A percentile compares a stretch with the other conserved stretches of the same genome.
Conservation (phyloP, 441 rosid species). For the Pelargonium citronellum region DNA sequence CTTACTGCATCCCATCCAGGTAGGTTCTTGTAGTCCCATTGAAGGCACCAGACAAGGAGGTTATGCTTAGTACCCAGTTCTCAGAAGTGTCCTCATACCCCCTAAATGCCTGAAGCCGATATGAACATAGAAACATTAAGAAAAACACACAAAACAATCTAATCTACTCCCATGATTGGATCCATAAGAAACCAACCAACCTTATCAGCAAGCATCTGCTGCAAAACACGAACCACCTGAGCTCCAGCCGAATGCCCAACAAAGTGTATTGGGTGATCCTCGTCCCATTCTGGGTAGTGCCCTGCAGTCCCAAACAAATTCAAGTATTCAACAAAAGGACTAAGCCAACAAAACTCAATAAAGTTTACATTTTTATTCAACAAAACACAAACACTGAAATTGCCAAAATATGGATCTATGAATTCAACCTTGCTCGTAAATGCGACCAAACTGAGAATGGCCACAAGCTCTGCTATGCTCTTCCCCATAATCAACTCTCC, state of each 20-base stretch:
- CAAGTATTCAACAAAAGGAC: slow-evolving; percentile 14
- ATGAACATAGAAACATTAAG: not conserved
- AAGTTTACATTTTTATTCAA: not conserved
- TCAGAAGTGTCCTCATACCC: slow-evolving; percentile 75
- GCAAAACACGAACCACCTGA: slow-evolving; percentile 83
- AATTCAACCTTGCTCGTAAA: slow-evolving; percentile 53
- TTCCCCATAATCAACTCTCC: slow-evolving; percentile 83
- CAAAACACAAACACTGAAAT: not conserved
- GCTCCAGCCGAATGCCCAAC: slow-evolving; percentile 98
- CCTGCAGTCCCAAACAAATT: slow-evolving; percentile 37
- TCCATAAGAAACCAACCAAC: slow-evolving; percentile 30
- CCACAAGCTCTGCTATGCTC: slow-evolving; percentile 84
- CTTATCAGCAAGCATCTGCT: slow-evolving; percentile 97
- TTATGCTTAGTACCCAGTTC: slow-evolving; percentile 83
- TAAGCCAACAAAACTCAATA: not conserved
- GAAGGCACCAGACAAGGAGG: slow-evolving; percentile 88
- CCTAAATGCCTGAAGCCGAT: slow-evolving; percentile 57
- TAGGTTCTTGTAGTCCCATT: slow-evolving; percentile 94
- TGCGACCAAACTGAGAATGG: slow-evolving; percentile 73
- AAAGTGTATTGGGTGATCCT: slow-evolving; percentile 85
- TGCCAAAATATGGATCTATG: not conserved
- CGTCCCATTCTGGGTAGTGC: slow-evolving; percentile 86
- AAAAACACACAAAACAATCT: not conserved
- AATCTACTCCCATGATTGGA: not conserved
- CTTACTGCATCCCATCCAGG: slow-evolving; percentile 93